Evolutionary conservation across 106 monocot species (phyloP).

Genomic region (Amphibolis antarctica): DNA sequence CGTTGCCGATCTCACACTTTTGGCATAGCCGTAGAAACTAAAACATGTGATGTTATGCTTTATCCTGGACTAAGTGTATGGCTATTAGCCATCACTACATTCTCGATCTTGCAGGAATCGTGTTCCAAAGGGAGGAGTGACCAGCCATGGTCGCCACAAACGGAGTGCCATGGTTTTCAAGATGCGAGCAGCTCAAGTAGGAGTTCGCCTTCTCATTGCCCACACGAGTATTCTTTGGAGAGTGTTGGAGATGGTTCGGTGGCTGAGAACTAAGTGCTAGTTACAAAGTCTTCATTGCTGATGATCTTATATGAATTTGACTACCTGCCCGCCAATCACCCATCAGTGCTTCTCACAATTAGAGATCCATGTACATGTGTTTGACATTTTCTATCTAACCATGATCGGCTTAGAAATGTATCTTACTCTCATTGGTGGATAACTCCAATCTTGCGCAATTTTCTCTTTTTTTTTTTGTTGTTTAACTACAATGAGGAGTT

Average conservation of each 20-base stretch:
- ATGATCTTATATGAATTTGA: no score
- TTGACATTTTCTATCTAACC: no score
- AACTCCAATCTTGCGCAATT: no score
- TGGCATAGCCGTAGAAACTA: neutral
- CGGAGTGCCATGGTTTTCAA: conserved; percentile 8
- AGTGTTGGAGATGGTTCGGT: conserved; percentile 34
- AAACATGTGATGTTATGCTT: neutral
- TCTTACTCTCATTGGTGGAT: no score
- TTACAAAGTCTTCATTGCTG: no score
- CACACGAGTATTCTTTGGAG: conserved; percentile 33
- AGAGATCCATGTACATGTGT: no score
- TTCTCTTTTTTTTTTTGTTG: no score
- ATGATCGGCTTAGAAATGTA: no score
- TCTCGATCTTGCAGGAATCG: conserved; percentile 34
- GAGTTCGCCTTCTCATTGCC: conserved; percentile 28
- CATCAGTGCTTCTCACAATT: no score
- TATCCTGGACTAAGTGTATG: neutral
- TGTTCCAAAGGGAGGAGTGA: conserved; percentile 30
- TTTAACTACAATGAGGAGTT: no score
- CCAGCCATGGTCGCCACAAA: conserved; percentile 18
- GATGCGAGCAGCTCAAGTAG: conserved; percentile 42
- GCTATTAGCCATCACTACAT: neutral
- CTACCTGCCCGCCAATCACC: no score
- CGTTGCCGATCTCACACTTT: no score
- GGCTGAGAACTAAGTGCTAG: conserved; percentile 15